Percentiles rank a stretch among this genome's conserved stretches.
These are phyloP conservation scores for Euptelea pleiosperma DNA, from an alignment of 164 flowering plant species.

Conservation along the genomic window DNA sequence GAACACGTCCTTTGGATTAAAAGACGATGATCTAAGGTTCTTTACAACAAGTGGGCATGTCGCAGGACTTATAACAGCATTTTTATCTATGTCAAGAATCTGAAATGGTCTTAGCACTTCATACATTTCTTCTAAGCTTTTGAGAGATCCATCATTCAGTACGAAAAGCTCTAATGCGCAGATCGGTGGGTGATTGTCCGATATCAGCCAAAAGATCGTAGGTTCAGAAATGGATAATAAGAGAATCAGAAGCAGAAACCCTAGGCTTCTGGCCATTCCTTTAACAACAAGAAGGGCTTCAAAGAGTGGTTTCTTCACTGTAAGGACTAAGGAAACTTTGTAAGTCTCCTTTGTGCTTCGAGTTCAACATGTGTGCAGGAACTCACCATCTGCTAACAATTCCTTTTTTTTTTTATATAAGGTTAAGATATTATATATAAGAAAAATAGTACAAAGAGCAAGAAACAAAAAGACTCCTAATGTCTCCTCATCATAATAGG, in stretches of 20 bases:
- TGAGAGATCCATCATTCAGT: slow-evolving; percentile 56
- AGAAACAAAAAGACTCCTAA: no score
- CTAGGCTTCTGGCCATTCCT: slow-evolving; percentile 56
- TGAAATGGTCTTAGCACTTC: slow-evolving; percentile 74
- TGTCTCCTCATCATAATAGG: no score
- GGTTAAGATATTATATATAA: no score
- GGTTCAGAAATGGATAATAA: slow-evolving; percentile 45
- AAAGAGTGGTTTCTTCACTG: no score
- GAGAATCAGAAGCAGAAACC: slow-evolving; percentile 46
- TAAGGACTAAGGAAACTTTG: no score
- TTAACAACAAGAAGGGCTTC: no score
- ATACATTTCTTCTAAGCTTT: slow-evolving; percentile 74
- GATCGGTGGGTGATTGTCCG: slow-evolving; percentile 80
- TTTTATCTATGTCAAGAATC: slow-evolving; percentile 62
- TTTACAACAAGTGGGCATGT: slow-evolving; percentile 47
- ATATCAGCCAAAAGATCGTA: slow-evolving; percentile 56
- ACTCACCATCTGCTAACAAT: no score
- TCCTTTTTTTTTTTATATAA: no score
- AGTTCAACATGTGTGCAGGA: no score
- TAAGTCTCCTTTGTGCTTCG: no score
- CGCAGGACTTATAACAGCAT: slow-evolving; percentile 33
- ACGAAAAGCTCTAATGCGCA: slow-evolving; percentile 58
- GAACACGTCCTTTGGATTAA: slow-evolving; percentile 50
- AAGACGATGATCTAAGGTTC: slow-evolving; percentile 53
- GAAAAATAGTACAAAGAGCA: no score